phyloP scores from a whole-genome alignment of 345 rosid species.

The Ceriops tagal region DNA sequence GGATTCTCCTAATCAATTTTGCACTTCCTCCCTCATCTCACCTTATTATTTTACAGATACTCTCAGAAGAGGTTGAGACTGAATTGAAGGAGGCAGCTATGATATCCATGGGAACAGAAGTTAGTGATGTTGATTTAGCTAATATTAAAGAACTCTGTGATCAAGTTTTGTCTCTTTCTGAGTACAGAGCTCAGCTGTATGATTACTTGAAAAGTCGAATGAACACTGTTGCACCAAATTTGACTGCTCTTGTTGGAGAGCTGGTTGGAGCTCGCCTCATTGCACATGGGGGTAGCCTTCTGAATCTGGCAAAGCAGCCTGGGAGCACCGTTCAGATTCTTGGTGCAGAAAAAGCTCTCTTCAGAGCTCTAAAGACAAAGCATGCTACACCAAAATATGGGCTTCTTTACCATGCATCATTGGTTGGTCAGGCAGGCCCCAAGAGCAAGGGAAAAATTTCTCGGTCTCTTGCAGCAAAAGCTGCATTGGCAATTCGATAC shows the following conservation, averaged over 20 bases:
- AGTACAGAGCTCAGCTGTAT: slow-evolving; percentile 1
- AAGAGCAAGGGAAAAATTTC: neutral
- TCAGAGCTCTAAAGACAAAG: neutral
- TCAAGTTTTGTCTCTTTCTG: neutral
- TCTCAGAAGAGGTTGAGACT: slow-evolving; percentile 1
- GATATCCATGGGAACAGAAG: slow-evolving; percentile 4
- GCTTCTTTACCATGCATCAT: slow-evolving; percentile 7
- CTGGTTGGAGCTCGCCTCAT: slow-evolving; percentile 2
- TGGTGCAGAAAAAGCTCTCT: slow-evolving; percentile 2
- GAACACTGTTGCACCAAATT: slow-evolving; percentile 1
- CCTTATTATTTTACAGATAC: neutral
- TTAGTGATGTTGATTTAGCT: neutral
- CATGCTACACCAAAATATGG: slow-evolving; percentile 2
- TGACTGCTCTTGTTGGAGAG: slow-evolving; percentile 2
- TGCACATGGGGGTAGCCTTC: slow-evolving; percentile 2
- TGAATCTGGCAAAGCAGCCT: slow-evolving; percentile 4
- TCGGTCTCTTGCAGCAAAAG: neutral
- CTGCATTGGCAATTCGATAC: neutral
- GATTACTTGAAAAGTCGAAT: slow-evolving; percentile 2
- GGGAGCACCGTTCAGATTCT: neutral
- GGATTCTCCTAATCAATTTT: too few species aligned
- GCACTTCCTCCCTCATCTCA: neutral
- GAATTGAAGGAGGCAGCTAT: neutral
- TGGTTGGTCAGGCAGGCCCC: neutral
- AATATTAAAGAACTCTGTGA: neutral